These are phyloP conservation scores for Phytophthora pinifolia DNA, from an alignment of 352 stramenopile genomes.

Conservation along the genomic window DNA sequence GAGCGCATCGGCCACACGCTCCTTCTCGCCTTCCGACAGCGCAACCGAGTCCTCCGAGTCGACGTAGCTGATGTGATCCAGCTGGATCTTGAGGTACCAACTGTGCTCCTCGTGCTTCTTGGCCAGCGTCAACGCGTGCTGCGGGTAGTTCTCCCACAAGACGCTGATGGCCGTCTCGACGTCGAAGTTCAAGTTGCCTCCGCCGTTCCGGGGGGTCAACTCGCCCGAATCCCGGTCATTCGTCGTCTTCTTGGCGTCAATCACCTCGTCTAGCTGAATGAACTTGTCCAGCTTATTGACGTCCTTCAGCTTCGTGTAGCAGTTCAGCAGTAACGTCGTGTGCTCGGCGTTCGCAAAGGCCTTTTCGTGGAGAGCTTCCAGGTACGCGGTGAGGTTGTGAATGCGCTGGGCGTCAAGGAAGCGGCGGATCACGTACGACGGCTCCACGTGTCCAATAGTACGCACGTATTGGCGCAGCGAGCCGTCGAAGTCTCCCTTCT, in stretches of 20 bases:
- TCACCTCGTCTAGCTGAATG: constrained; percentile 83
- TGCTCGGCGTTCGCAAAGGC: constrained; percentile 91
- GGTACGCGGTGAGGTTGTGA: constrained; percentile 95
- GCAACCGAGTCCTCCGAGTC: constrained; percentile 72
- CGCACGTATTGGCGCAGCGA: constrained; percentile 97
- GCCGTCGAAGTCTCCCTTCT: constrained; percentile 95
- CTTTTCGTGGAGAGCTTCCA: constrained; percentile 94
- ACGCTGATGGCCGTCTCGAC: constrained; percentile 93
- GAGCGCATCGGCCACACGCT: constrained; percentile 86
- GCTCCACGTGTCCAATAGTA: constrained; percentile 97
- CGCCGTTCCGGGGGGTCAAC: constrained; percentile 23
- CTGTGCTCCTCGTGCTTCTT: constrained; percentile 91
- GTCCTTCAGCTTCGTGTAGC: constrained; percentile 95
- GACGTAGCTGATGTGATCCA: constrained; percentile 89
- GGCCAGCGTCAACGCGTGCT: constrained; percentile 88
- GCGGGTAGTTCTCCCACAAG: constrained; percentile 91
- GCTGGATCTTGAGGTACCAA: constrained; percentile 93
- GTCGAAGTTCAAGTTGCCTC: constrained; percentile 82
- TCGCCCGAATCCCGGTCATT: constrained; percentile 21
- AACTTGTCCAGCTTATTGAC: constrained; percentile 94
- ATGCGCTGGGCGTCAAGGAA: constrained; percentile 98
- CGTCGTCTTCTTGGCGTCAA: constrained; percentile 51
- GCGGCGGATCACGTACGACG: constrained; percentile 97
- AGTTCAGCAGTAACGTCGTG: constrained; percentile 94
- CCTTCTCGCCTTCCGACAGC: constrained; percentile 73